Percentiles rank a stretch among this genome's conserved stretches.
phyloP scores from a whole-genome alignment of 106 monocot genomes.

The Agapanthus africanus region DNA sequence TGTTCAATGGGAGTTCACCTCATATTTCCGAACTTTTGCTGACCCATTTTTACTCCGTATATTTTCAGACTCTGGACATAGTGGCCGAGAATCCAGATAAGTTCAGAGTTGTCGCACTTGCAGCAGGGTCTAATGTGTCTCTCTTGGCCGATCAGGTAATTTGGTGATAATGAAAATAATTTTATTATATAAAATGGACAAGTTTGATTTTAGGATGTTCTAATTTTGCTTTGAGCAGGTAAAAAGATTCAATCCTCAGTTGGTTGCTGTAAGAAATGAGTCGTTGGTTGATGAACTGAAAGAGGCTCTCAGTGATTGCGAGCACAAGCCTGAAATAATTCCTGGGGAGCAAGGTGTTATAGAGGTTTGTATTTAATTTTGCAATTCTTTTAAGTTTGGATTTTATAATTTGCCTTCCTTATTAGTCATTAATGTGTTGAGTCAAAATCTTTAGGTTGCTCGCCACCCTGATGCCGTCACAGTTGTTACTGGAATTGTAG shows the following conservation, averaged over 20 bases:
- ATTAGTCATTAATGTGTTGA: not conserved
- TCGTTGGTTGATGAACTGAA: constrained; percentile 69
- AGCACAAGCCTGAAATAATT: constrained; percentile 86
- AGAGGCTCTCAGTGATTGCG: constrained; percentile 79
- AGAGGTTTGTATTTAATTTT: constrained; percentile 43
- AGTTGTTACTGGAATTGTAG: constrained; percentile 97
- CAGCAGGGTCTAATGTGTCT: constrained; percentile 91
- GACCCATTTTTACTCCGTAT: not conserved
- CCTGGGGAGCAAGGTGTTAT: constrained; percentile 87
- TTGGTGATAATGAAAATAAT: not conserved
- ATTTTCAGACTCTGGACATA: constrained; percentile 74
- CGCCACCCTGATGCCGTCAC: constrained; percentile 88
- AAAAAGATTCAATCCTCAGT: constrained; percentile 78
- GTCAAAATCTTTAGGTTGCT: constrained; percentile 60
- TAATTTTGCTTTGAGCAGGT: constrained; percentile 37
- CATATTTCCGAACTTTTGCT: not conserved
- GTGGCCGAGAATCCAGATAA: constrained; percentile 93
- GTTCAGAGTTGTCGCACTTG: constrained; percentile 87
- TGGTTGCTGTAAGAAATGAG: constrained; percentile 80
- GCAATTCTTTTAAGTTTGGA: not conserved
- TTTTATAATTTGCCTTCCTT: not conserved
- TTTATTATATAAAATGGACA: not conserved
- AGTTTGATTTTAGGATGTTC: not conserved
- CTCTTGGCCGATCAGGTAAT: constrained; percentile 92
- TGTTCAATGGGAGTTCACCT: constrained; percentile 30